Evolutionary conservation across 2,329 filamentous ascomycete species (phyloP).

Genomic region (Diplodia sapinea): DNA sequence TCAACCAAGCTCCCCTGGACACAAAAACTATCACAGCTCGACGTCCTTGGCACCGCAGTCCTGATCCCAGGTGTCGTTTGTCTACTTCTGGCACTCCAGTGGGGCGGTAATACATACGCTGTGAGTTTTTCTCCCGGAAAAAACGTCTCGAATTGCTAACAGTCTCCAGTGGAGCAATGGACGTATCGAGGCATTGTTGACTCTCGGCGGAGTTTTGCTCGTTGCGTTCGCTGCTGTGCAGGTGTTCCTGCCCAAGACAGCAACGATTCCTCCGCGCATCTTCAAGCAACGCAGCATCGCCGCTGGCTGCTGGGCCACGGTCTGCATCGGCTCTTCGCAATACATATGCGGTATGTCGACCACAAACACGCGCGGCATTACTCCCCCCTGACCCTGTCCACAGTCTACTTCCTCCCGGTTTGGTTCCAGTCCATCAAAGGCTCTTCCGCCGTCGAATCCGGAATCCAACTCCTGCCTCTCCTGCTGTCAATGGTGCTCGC

Average conservation of each 20-base stretch:
- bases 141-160: no score
- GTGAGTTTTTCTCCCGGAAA: not conserved
- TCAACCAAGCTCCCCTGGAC: conserved; percentile 38
- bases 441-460: conserved; percentile 48
- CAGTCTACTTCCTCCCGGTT: conserved; percentile 49
- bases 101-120: conserved; percentile 40
- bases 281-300: conserved; percentile 43
- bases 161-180: not conserved
- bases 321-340: conserved; percentile 35
- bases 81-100: conserved; percentile 45
- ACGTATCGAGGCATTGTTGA: not conserved
- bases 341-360: not conserved
- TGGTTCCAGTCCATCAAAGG: conserved; percentile 54
- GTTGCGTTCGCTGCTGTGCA: conserved; percentile 44
- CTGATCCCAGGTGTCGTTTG: conserved; percentile 44
- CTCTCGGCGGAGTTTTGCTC: not conserved
- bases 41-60: conserved; percentile 41
- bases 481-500: conserved; percentile 41
- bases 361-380: not conserved
- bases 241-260: conserved; percentile 39
- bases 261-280: conserved; percentile 46
- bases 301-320: conserved; percentile 39
- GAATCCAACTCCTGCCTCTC: conserved; percentile 43
- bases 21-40: conserved; percentile 34
- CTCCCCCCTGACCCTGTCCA: conserved; percentile 25